Evolutionary conservation across 2,329 filamentous ascomycete genomes (phyloP).

Genomic region (Cladosporium austrohemisphaericum): DNA sequence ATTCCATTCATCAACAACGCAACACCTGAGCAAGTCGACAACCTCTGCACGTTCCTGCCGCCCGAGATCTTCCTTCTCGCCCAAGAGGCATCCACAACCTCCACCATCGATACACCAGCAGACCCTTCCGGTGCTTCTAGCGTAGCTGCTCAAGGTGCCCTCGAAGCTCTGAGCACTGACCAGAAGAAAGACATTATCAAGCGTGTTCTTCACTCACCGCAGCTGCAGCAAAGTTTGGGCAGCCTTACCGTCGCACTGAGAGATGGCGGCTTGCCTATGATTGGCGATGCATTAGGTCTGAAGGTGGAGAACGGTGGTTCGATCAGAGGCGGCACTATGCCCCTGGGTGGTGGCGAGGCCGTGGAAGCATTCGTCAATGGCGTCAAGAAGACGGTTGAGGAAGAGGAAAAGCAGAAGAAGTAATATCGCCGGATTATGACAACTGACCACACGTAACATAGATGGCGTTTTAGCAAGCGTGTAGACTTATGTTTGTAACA

Average conservation of each 20-base stretch:
- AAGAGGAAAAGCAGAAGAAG: conserved; percentile 35
- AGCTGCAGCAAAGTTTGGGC: conserved; percentile 81
- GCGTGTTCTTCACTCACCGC: conserved; percentile 80
- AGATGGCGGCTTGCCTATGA: conserved; percentile 84
- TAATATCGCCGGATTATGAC: not conserved
- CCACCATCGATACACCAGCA: conserved; percentile 63
- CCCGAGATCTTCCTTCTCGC: conserved; percentile 73
- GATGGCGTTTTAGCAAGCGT: not conserved
- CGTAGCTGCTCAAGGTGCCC: conserved; percentile 63
- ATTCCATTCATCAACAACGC: conserved; percentile 70
- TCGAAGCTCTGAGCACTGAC: conserved; percentile 65
- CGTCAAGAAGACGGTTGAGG: conserved; percentile 73
- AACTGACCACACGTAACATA: not conserved
- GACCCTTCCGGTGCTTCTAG: conserved; percentile 37
- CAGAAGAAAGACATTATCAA: conserved; percentile 79
- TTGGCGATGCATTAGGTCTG: conserved; percentile 80
- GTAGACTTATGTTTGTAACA: conserved; percentile 5
- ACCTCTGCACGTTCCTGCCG: conserved; percentile 73
- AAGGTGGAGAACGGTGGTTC: conserved; percentile 81
- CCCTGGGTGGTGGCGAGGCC: conserved; percentile 81
- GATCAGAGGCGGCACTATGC: conserved; percentile 72
- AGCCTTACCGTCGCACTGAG: conserved; percentile 83
- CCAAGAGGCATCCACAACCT: conserved; percentile 58
- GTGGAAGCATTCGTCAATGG: conserved; percentile 89
- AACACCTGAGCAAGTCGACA: conserved; percentile 63